Evolutionary conservation across 352 stramenopile species (phyloP).

Genomic region (Phytopythium chamaehyphon): DNA sequence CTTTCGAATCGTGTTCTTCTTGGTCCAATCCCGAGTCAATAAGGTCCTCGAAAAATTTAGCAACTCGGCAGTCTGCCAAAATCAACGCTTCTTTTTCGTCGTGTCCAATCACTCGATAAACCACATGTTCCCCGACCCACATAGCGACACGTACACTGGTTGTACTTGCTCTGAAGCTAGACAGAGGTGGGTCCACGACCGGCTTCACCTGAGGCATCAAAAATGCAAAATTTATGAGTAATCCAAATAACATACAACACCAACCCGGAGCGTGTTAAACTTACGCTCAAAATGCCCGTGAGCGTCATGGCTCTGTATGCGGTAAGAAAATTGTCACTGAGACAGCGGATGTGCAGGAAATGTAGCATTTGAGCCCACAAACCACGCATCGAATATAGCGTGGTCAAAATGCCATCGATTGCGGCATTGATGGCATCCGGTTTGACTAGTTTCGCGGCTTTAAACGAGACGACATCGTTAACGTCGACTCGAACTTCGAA

Average conservation of each 20-base stretch:
- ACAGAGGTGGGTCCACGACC: conserved; percentile 24
- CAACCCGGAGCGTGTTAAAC: conserved; percentile 12
- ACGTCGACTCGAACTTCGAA: conserved; percentile 60
- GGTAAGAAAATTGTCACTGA: conserved; percentile 40
- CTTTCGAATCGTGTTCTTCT: conserved; percentile 34
- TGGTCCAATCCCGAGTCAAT: conserved; percentile 64
- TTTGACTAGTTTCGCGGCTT: conserved; percentile 34
- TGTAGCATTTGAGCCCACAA: conserved; percentile 66
- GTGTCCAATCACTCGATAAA: conserved; percentile 47
- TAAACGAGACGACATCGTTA: conserved; percentile 59
- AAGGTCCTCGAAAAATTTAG: conserved; percentile 65
- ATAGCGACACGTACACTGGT: conserved; percentile 26
- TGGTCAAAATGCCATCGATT: conserved; percentile 50
- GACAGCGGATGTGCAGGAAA: conserved; percentile 67
- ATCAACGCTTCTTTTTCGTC: conserved; percentile 43
- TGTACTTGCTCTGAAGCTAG: not conserved
- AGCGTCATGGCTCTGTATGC: conserved; percentile 61
- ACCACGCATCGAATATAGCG: conserved; percentile 45
- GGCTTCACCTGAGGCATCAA: conserved; percentile 32
- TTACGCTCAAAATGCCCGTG: conserved; percentile 61
- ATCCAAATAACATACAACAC: too few species aligned
- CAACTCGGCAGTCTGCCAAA: conserved; percentile 43
- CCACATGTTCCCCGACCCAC: conserved; percentile 35
- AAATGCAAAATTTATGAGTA: too few species aligned
- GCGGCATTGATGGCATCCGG: conserved; percentile 59